phyloP scores from a whole-genome alignment of 2,329 filamentous ascomycete genomes.

The Malbranchea zuffiana region DNA sequence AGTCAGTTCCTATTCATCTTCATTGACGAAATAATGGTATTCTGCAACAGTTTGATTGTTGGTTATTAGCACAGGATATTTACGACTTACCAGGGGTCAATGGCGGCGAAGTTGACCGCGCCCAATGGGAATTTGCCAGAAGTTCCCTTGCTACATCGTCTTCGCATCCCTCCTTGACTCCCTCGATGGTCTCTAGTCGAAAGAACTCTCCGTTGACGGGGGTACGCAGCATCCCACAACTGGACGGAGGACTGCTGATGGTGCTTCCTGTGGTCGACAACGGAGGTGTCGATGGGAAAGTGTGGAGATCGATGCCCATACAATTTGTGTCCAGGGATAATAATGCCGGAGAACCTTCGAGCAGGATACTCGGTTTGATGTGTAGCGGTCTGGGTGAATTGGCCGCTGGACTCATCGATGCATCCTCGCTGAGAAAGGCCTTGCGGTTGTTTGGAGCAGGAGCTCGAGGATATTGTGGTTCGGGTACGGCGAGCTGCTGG shows the following conservation, averaged over 20 bases:
- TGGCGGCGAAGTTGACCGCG: conserved; percentile 66
- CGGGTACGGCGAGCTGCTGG: conserved; percentile 14
- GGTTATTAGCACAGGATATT: not conserved
- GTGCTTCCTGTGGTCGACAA: conserved; percentile 76
- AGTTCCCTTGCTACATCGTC: conserved; percentile 60
- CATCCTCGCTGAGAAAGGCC: conserved; percentile 44
- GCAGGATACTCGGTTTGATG: conserved; percentile 63
- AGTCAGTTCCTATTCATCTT: conserved; percentile 1
- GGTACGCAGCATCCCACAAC: conserved; percentile 66
- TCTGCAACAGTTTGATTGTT: not conserved
- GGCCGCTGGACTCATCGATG: conserved; percentile 61
- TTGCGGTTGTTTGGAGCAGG: conserved; percentile 7
- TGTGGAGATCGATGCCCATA: conserved; percentile 50
- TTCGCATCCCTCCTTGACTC: conserved; percentile 60
- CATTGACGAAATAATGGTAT: not conserved
- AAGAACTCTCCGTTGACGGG: conserved; percentile 73
- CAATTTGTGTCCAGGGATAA: conserved; percentile 66
- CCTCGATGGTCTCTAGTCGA: conserved; percentile 55
- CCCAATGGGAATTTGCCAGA: conserved; percentile 64
- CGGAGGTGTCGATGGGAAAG: conserved; percentile 76
- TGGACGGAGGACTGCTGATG: conserved; percentile 71
- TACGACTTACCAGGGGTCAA: conserved; percentile 74
- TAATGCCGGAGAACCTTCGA: conserved; percentile 44
- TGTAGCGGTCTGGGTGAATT: conserved; percentile 63
- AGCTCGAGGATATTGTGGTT: conserved; percentile 5